Evolutionary conservation across 2,329 filamentous ascomycete genomes (phyloP).

Genomic region (Sclerotinia spermophila): DNA sequence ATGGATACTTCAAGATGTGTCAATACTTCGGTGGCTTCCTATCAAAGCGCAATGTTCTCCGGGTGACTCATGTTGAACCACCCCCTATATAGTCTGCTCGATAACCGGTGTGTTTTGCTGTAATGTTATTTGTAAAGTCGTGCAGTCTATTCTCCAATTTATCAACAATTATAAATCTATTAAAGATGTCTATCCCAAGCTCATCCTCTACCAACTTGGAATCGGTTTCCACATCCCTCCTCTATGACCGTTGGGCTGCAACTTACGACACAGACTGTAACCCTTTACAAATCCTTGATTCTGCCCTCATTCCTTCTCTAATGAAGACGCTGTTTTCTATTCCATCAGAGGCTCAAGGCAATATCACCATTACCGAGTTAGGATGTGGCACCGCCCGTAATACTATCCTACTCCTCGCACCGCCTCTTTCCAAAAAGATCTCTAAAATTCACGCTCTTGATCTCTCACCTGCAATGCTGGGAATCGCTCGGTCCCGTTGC

Average conservation of each 20-base stretch:
- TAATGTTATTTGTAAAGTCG: not conserved
- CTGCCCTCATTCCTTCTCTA: constrained; percentile 49
- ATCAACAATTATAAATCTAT: not conserved
- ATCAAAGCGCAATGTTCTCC: not conserved
- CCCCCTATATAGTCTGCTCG: not conserved
- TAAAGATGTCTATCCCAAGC: constrained; percentile 17
- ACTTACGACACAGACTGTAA: constrained; percentile 65
- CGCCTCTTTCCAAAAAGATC: constrained; percentile 14
- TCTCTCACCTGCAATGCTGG: constrained; percentile 55
- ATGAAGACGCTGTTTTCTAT: constrained; percentile 48
- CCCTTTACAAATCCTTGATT: constrained; percentile 62
- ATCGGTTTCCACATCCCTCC: constrained; percentile 41
- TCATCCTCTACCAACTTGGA: constrained; percentile 25
- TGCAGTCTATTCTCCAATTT: not conserved
- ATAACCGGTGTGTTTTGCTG: not conserved
- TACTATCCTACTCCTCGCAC: constrained; percentile 48
- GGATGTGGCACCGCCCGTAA: constrained; percentile 65
- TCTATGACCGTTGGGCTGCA: constrained; percentile 48
- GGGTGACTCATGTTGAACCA: not conserved
- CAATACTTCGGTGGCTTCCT: not conserved
- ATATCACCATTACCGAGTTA: constrained; percentile 47
- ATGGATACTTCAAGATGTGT: not conserved
- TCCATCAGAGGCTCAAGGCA: constrained; percentile 34
- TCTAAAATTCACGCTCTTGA: constrained; percentile 44
- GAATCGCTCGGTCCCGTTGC: constrained; percentile 42